Percentiles rank a stretch among this genome's conserved stretches.
Evolutionary conservation across 2,329 filamentous ascomycete species (phyloP).

Genomic region (Orbilia blumenaviensis): DNA sequence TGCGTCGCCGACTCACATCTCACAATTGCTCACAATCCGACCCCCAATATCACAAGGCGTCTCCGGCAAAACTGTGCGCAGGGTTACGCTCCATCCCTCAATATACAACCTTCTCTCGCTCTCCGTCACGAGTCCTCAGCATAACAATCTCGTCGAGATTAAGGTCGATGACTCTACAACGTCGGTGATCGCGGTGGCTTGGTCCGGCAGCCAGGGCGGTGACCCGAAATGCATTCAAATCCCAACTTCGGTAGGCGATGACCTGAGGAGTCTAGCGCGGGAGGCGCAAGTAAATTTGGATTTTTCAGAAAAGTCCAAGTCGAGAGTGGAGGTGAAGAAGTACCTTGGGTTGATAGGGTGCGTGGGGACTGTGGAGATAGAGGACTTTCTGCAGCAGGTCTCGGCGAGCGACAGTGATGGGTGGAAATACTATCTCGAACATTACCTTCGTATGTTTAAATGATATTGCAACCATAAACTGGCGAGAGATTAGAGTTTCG

Average conservation of each 20-base stretch:
- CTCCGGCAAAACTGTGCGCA: conserved; percentile 36
- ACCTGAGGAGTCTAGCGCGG: conserved; percentile 21
- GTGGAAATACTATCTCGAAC: conserved; percentile 57
- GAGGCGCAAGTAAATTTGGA: conserved; percentile 14
- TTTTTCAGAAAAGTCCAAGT: conserved; percentile 50
- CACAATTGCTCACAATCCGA: conserved; percentile 41
- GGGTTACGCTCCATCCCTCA: conserved; percentile 45
- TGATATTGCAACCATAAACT: background rate
- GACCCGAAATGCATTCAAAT: conserved; percentile 51
- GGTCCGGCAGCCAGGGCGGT: conserved; percentile 42
- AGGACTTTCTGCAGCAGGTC: conserved; percentile 53
- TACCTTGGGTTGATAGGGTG: conserved; percentile 54
- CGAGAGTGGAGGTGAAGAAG: conserved; percentile 55
- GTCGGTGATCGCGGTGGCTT: conserved; percentile 42
- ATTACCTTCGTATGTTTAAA: conserved; percentile 56
- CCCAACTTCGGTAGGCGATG: conserved; percentile 32
- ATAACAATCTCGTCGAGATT: conserved; percentile 46
- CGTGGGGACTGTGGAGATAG: conserved; percentile 53
- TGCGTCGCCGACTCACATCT: conserved; percentile 32
- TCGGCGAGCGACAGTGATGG: conserved; percentile 51
- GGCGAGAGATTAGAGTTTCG: background rate
- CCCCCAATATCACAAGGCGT: conserved; percentile 37
- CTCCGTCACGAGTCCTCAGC: conserved; percentile 40
- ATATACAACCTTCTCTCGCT: conserved; percentile 50
- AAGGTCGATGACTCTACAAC: conserved; percentile 33